phyloP scores from a whole-genome alignment of 176 grass and related monocot genomes.

The Sorghum bicolor region DNA sequence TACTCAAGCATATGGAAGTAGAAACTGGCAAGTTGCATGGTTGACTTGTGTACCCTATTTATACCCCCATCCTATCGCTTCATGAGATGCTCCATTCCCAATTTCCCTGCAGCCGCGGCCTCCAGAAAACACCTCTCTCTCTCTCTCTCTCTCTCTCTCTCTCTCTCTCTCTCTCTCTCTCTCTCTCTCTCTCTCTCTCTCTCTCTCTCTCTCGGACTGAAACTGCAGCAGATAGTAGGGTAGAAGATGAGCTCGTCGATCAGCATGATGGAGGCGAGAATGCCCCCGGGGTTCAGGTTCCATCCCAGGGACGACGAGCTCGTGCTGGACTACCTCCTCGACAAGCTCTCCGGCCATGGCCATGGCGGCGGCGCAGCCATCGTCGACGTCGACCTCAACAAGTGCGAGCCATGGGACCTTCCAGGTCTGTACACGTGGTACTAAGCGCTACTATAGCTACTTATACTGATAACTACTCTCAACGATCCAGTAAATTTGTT shows the following conservation, averaged over 20 bases:
- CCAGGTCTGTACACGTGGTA: constrained; percentile 47
- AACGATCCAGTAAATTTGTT: background rate
- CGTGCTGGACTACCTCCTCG: constrained; percentile 67
- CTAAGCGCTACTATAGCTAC: background rate
- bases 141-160: background rate
- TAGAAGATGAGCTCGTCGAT: constrained; percentile 54
- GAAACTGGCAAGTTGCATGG: background rate
- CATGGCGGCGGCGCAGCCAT: constrained; percentile 18
- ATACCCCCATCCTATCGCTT: background rate
- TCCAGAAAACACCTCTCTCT: no score
- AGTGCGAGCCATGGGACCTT: constrained; percentile 79
- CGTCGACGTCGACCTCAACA: constrained; percentile 80
- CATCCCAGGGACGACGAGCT: constrained; percentile 86
- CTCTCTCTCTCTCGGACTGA: background rate
- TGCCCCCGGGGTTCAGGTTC: constrained; percentile 95
- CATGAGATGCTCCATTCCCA: background rate
- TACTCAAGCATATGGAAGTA: background rate
- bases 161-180: background rate
- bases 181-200: background rate
- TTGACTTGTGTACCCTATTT: constrained; percentile 6
- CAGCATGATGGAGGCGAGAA: constrained; percentile 71
- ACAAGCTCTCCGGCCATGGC: constrained; percentile 44
- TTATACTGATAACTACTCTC: background rate
- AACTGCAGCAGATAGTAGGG: background rate
- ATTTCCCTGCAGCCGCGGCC: background rate